phyloP scores from a whole-genome alignment of 2,329 filamentous ascomycete species.

The Xylariaceae sp. region DNA sequence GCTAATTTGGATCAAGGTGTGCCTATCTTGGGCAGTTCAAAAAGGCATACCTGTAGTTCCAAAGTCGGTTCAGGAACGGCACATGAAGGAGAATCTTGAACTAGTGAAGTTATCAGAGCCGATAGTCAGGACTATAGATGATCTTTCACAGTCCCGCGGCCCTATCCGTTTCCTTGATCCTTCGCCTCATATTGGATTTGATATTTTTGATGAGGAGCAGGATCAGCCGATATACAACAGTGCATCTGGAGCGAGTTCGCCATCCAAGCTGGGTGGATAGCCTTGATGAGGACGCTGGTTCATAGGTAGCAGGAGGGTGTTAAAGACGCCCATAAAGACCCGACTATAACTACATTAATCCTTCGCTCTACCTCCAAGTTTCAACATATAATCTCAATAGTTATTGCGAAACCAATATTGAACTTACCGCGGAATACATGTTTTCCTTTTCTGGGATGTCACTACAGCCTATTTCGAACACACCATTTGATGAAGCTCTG shows the following conservation, averaged over 20 bases:
- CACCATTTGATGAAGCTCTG: too few species aligned
- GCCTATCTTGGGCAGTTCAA: conserved; percentile 13
- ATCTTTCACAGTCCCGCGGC: conserved; percentile 5
- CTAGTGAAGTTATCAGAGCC: conserved; percentile 8
- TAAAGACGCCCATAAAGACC: too few species aligned
- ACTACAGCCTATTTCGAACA: too few species aligned
- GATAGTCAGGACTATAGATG: conserved; percentile 8
- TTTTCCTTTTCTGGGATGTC: too few species aligned
- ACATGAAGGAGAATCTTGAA: conserved; percentile 12
- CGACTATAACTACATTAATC: too few species aligned
- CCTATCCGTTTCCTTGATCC: conserved; percentile 15
- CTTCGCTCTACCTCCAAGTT: too few species aligned
- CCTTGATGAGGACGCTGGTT: too few species aligned
- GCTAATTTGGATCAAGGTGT: conserved; percentile 4
- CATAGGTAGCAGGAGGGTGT: too few species aligned
- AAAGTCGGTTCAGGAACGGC: conserved; percentile 13
- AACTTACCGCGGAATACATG: too few species aligned
- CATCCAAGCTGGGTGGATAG: too few species aligned
- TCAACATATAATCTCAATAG: too few species aligned
- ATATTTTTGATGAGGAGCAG: conserved; percentile 17
- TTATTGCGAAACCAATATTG: too few species aligned
- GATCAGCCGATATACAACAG: conserved; percentile 12
- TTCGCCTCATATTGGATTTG: conserved; percentile 13
- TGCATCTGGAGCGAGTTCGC: conserved; percentile 13
- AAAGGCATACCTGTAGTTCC: conserved; percentile 12